A percentile compares a stretch with the other conserved stretches of the same genome.
Conservation (phyloP, 257 asterid genomes). For the Sherardia arvensis region DNA sequence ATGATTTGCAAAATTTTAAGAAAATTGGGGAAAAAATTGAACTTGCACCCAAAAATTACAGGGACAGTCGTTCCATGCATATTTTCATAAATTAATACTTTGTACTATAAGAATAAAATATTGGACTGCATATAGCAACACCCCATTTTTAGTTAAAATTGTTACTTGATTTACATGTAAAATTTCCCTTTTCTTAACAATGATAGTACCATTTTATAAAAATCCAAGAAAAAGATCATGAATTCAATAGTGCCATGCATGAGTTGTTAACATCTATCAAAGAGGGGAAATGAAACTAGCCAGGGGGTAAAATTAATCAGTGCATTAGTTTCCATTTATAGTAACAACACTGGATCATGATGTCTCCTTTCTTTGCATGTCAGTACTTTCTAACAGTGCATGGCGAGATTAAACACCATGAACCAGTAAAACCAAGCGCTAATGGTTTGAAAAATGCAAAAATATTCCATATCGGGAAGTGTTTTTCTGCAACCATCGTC, state of each 20-base stretch:
- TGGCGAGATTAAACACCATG: background rate
- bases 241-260: background rate
- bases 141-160: too few species aligned
- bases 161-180: too few species aligned
- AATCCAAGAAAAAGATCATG: background rate
- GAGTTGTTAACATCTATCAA: background rate
- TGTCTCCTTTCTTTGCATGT: background rate
- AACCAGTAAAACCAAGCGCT: too few species aligned
- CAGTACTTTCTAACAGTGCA: background rate
- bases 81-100: too few species aligned
- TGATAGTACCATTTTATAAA: too few species aligned
- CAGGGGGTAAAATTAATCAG: background rate
- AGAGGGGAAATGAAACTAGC: background rate
- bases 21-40: too few species aligned
- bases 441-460: background rate
- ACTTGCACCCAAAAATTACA: too few species aligned
- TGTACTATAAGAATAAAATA: too few species aligned
- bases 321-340: background rate
- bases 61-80: too few species aligned
- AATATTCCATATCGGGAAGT: background rate
- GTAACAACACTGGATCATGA: background rate
- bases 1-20: too few species aligned
- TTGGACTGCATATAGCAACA: too few species aligned
- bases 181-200: too few species aligned
- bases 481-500: background rate